Evolutionary conservation across 176 grass and related monocot species (phyloP).

Genomic region (Aegilops tauschii): DNA sequence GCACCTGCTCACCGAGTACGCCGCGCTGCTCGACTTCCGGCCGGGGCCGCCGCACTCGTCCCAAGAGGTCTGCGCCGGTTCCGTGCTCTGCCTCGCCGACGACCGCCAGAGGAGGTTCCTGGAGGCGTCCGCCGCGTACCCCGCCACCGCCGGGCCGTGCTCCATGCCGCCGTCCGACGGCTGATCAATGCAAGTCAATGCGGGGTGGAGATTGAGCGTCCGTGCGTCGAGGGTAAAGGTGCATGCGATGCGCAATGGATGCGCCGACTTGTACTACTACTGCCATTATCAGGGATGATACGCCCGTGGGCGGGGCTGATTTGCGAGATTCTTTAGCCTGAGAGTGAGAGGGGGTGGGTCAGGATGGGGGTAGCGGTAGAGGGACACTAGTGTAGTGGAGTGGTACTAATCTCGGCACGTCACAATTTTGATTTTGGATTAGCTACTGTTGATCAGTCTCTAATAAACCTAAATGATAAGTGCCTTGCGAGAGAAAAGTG

Average conservation of each 20-base stretch:
- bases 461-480: background rate
- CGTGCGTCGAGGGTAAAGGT: background rate
- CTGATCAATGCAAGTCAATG: background rate
- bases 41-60: conserved; percentile 50
- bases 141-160: conserved; percentile 36
- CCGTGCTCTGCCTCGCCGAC: conserved; percentile 69
- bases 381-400: background rate
- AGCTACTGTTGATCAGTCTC: background rate
- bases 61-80: conserved; percentile 63
- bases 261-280: background rate
- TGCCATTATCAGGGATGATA: background rate
- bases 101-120: conserved; percentile 55
- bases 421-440: background rate
- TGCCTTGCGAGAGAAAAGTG: background rate
- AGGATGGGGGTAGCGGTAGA: background rate
- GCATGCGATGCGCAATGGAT: background rate
- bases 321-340: background rate
- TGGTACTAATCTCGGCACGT: background rate
- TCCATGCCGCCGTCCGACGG: conserved; percentile 16
- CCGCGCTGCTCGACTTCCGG: conserved; percentile 56
- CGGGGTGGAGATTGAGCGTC: background rate
- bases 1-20: conserved; percentile 75
- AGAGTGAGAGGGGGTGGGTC: background rate
- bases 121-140: conserved; percentile 40
- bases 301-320: background rate